Evolutionary conservation across 129 eudicot species (phyloP), one percentile per base, ranked within the genome.

Genomic region (Sambucus nigra): DNA sequence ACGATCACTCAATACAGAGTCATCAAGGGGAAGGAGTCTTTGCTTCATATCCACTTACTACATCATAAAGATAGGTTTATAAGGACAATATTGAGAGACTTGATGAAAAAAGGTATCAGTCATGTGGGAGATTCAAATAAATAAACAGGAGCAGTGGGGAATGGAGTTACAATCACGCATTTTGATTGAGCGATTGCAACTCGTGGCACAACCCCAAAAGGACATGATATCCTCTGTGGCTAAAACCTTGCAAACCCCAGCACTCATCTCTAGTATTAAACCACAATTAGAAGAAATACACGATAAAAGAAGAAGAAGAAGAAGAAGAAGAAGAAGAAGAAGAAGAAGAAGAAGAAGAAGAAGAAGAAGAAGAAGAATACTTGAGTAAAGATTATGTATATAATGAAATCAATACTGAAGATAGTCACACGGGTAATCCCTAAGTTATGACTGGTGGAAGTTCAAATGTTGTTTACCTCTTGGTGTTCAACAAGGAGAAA

Each of bases 261-360:
- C 56, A 5, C 45, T 63, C 20, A 69, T 63, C 51, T 49, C 49
- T 27, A 38, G 67, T 51, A 35, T 69, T 51, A 47, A 48, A 12
- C 77, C 69, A 17, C 80, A 61, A 59, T 20, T 58, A 24, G 73
- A 73, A 35, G 86, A 85, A 62, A 60, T 41, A 19, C 71, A 69
- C 45, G 88, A 75, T 42, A 61, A 87, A 75, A 88, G 80, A 77
- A 73, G 97, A 61, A 84, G 91, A n/a, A n/a, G n/a, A n/a, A n/a
- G n/a, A n/a, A n/a, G n/a, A n/a, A n/a, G n/a, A n/a, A n/a, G n/a
- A n/a, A n/a, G n/a, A n/a, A n/a, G n/a, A n/a, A n/a, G n/a, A n/a
- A n/a, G n/a, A n/a, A n/a, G n/a, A n/a, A n/a, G n/a, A n/a, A n/a
- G n/a, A n/a, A n/a, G n/a, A n/a, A n/a, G n/a, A n/a, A n/a, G n/a